These are phyloP conservation scores for Xerophyta viscosa DNA, from an alignment of 106 monocot genomes.

Conservation along the genomic window DNA sequence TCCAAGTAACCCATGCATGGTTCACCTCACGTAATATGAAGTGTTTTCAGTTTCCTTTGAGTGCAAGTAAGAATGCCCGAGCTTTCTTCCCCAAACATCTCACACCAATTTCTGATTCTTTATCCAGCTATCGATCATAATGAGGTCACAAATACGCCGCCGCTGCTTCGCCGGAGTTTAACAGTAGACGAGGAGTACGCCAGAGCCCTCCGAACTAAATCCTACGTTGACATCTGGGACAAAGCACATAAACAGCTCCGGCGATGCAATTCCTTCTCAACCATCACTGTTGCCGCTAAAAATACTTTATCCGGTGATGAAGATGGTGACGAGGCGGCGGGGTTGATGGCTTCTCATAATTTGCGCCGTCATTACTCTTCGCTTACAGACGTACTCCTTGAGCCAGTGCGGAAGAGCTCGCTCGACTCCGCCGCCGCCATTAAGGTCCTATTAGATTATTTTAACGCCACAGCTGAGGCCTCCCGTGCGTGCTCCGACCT, in stretches of 20 bases:
- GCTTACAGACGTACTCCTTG: slow-evolving; percentile 26
- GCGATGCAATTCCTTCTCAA: background rate
- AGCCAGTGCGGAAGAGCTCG: slow-evolving; percentile 30
- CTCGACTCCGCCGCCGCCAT: background rate
- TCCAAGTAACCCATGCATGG: too few relatives aligned
- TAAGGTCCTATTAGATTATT: slow-evolving; percentile 24
- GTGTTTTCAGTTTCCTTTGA: too few relatives aligned
- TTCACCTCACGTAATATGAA: too few relatives aligned
- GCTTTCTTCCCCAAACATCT: too few relatives aligned
- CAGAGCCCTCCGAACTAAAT: slow-evolving; percentile 35
- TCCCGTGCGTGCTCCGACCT: background rate
- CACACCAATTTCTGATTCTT: background rate
- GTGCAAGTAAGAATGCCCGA: too few relatives aligned
- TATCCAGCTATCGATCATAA: background rate
- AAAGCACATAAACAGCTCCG: slow-evolving; percentile 19
- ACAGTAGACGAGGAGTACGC: slow-evolving; percentile 54
- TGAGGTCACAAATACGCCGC: background rate
- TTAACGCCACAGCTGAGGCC: slow-evolving; percentile 21
- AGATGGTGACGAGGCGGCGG: background rate
- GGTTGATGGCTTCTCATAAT: background rate
- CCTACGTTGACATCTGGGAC: slow-evolving; percentile 42
- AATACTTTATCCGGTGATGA: background rate
- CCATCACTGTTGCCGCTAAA: background rate
- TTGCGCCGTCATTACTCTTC: background rate
- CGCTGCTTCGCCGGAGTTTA: background rate